Conservation (phyloP, 1,284 basidiomycete species). For the Rhizopogon parksii region DNA sequence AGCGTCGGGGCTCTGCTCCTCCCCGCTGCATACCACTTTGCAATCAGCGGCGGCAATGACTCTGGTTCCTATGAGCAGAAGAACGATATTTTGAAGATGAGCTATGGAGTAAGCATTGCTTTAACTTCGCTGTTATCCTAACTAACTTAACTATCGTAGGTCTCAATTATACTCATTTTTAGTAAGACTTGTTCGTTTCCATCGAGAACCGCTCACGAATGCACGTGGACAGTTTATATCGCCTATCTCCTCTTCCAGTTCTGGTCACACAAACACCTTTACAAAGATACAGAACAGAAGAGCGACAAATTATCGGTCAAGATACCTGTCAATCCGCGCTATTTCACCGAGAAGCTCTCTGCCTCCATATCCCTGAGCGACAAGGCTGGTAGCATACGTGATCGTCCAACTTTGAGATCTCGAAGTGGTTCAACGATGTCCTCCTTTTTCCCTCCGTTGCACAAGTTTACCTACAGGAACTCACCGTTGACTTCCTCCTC, state of each 20-base stretch:
- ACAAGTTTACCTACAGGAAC: conserved; percentile 8
- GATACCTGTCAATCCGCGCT: conserved; percentile 27
- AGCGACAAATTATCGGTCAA: conserved; percentile 35
- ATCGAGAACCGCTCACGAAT: conserved; percentile 5
- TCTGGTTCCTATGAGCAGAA: conserved; percentile 35
- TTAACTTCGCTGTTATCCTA: background rate
- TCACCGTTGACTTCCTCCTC: conserved; percentile 19
- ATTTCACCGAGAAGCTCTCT: conserved; percentile 21
- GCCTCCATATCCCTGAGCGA: conserved; percentile 20
- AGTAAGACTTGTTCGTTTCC: conserved; percentile 36
- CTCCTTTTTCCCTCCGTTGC: conserved; percentile 10
- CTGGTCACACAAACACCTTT: conserved; percentile 81
- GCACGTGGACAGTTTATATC: conserved; percentile 47
- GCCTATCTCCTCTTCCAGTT: conserved; percentile 83
- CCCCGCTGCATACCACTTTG: conserved; percentile 71
- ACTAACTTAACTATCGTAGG: conserved; percentile 30
- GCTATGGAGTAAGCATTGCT: conserved; percentile 61
- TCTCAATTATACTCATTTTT: conserved; percentile 63
- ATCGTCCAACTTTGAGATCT: conserved; percentile 9
- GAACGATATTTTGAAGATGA: conserved; percentile 71
- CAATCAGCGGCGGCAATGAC: conserved; percentile 37
- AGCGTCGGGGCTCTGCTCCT: conserved; percentile 75
- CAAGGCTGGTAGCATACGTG: background rate
- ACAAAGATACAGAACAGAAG: conserved; percentile 49
- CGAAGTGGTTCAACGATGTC: conserved; percentile 6